These are phyloP conservation scores for Ophiorrhiza pumila DNA, from an alignment of 257 asterid genomes.

Conservation along the genomic window DNA sequence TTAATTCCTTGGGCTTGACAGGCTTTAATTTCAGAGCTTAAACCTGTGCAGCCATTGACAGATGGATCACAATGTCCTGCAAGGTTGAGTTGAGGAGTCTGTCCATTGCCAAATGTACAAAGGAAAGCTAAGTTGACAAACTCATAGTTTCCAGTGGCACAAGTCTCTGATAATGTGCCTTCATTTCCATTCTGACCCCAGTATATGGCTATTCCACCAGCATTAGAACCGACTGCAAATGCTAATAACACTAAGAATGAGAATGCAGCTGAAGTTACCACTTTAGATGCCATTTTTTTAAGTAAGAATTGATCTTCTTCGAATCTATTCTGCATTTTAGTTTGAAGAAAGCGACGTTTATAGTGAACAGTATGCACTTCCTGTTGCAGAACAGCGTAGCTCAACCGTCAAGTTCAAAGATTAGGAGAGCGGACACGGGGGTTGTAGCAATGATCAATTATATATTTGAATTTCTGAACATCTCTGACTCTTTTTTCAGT, in stretches of 20 bases:
- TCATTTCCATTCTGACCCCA: constrained; percentile 47
- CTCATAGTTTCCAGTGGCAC: constrained; percentile 30
- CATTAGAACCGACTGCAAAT: constrained; percentile 18
- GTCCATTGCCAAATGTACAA: constrained; percentile 33
- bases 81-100: constrained; percentile 37
- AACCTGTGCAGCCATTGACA: constrained; percentile 28
- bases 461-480: not conserved
- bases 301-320: not conserved
- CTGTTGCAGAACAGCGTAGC: not conserved
- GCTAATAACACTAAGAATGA: not conserved
- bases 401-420: not conserved
- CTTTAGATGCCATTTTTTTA: constrained; percentile 6
- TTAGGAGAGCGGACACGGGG: constrained; percentile 12
- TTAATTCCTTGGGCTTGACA: constrained; percentile 41
- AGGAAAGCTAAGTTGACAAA: constrained; percentile 42
- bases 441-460: not conserved
- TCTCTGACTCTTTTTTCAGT: not conserved
- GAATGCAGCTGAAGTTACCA: not conserved
- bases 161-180: constrained; percentile 39
- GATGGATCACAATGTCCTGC: constrained; percentile 52
- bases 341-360: not conserved
- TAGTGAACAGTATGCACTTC: not conserved
- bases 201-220: constrained; percentile 34
- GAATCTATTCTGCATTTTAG: not conserved
- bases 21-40: constrained; percentile 38